These are phyloP conservation scores for Pogostemon cablin DNA, from an alignment of 257 asterid genomes.

Conservation along the genomic window DNA sequence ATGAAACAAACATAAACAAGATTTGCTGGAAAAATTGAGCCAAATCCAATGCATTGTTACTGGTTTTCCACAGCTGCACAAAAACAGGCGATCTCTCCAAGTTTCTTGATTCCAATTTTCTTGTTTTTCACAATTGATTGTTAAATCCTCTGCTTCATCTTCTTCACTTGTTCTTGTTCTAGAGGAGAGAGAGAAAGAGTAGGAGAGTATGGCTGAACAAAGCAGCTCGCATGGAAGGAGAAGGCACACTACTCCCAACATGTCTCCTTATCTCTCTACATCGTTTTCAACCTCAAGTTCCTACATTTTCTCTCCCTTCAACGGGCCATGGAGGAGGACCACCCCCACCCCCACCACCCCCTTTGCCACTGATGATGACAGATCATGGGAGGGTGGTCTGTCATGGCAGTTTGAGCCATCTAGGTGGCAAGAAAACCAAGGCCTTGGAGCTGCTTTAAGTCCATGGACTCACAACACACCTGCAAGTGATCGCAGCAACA, in stretches of 20 bases:
- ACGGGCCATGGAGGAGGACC: constrained; percentile 27
- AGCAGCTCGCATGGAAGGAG: constrained; percentile 27
- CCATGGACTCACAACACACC: constrained; percentile 52
- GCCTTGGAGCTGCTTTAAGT: constrained; percentile 63
- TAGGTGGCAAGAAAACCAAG: constrained; percentile 57
- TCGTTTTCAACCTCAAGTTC: constrained; percentile 55
- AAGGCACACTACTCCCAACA: constrained; percentile 52
- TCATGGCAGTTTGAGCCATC: constrained; percentile 76
- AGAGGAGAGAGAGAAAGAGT: background rate
- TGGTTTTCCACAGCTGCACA: constrained; percentile 23
- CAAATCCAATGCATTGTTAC: constrained; percentile 25
- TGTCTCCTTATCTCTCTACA: constrained; percentile 39
- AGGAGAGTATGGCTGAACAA: too few species aligned
- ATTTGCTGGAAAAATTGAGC: constrained; percentile 14
- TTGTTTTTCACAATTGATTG: background rate
- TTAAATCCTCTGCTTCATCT: background rate
- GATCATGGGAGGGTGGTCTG: constrained; percentile 69
- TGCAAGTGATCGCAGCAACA: constrained; percentile 36
- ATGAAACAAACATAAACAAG: background rate
- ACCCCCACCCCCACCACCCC: constrained; percentile 57
- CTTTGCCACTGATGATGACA: constrained; percentile 63
- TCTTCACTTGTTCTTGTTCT: background rate
- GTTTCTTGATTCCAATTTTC: constrained; percentile 12
- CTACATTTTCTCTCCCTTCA: constrained; percentile 35
- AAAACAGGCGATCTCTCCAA: constrained; percentile 35